Conservation (phyloP, 305 asterid species). For the Salvia sclarea region DNA sequence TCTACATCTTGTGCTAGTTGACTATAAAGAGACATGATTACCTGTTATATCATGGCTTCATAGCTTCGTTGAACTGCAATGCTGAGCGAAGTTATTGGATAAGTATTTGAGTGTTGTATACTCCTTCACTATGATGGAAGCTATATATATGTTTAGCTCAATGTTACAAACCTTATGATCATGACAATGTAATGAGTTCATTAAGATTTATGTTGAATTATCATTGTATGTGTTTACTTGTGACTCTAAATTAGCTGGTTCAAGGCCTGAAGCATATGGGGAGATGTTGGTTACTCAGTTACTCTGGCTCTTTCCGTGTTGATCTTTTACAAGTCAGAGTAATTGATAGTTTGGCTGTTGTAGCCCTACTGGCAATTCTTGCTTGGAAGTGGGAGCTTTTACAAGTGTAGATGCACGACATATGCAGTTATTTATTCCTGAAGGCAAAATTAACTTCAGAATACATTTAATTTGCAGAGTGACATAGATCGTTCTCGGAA, state of each 20-base stretch:
- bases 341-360: constrained; percentile 15
- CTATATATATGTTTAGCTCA: neutral
- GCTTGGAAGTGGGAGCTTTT: constrained; percentile 1
- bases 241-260: constrained; percentile 1
- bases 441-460: constrained; percentile 14
- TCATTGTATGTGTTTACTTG: neutral
- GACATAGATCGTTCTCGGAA: constrained; percentile 61
- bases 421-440: constrained; percentile 6
- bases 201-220: neutral
- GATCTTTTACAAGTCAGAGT: neutral
- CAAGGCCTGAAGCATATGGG: constrained; percentile 2
- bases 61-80: neutral
- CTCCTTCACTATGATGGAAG: neutral
- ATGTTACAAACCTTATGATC: neutral
- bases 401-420: neutral
- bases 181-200: neutral
- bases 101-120: neutral
- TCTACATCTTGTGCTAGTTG: neutral
- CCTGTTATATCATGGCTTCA: neutral
- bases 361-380: neutral
- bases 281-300: constrained; percentile 13
- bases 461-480: constrained; percentile 50
- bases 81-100: neutral
- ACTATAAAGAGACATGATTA: neutral
- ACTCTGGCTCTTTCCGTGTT: neutral